Evolutionary conservation across 1,284 basidiomycete species (phyloP).

Genomic region (Leccinum cinnamomeum): DNA sequence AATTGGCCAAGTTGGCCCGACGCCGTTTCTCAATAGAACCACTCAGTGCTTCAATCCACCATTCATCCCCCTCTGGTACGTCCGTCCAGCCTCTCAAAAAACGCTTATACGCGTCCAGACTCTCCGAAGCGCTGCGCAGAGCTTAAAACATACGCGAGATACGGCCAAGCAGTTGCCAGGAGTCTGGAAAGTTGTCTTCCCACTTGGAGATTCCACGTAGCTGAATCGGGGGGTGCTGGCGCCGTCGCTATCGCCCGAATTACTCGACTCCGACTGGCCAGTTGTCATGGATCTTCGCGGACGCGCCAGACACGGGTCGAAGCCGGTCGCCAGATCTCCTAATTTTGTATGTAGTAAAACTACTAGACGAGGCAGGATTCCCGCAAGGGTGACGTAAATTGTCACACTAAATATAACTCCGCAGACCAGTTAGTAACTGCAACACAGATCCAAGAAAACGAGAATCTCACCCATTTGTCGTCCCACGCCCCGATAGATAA

Average conservation of each 20-base stretch:
- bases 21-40: conserved; percentile 48
- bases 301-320: background rate
- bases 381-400: conserved; percentile 22
- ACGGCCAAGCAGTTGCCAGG: conserved; percentile 58
- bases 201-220: conserved; percentile 39
- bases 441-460: background rate
- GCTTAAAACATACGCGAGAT: conserved; percentile 71
- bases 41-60: conserved; percentile 61
- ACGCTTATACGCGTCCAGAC: conserved; percentile 39
- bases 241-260: background rate
- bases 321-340: no score
- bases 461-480: conserved; percentile 71
- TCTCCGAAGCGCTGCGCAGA: conserved; percentile 43
- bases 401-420: background rate
- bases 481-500: conserved; percentile 74
- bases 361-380: no score
- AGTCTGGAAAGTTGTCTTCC: conserved; percentile 49
- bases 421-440: background rate
- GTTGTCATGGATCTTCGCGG: background rate
- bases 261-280: background rate
- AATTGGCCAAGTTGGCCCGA: conserved; percentile 39
- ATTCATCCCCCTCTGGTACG: conserved; percentile 50
- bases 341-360: no score
- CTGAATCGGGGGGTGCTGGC: conserved; percentile 28
- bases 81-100: conserved; percentile 57